Base-by-base conservation (phyloP, 352 stramenopile species). In the Detonula confervacea region DNA sequence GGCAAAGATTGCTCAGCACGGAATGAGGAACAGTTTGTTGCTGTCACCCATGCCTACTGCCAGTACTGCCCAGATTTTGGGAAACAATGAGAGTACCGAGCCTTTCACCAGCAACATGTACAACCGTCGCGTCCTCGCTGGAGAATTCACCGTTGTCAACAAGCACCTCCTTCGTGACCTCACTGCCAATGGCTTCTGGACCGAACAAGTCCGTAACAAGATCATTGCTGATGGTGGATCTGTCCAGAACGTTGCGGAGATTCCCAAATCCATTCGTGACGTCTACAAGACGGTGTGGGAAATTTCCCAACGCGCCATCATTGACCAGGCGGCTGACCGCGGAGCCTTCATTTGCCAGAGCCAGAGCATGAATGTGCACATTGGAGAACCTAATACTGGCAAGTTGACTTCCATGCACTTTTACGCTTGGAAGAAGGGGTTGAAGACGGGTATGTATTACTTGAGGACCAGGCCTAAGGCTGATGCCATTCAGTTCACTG, bases 361-460 rank as follows among this genome's bases (percentile, higher is more conserved):
- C 69, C 90, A 95, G 63, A 90, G 92, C 60, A 93, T 99, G 57
- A 99, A 99, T 87, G 93, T 99, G 46, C 97, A 99, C 92, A 98
- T 99, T 81, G 97, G 96, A 18, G 97, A 99, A 55, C 96, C 97
- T n/a, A 98, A 89, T 25, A 96, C 97, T 29, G 95, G 93, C 42
- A 99, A 99, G 88, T 90, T 99, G 49, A 99, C 97, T n/a, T 98
- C 95, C 35, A 99, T 99, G 97, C 97, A 99, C 92, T 99, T 99
- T 80, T 99, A 99, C 84, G 96, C 97, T 4, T 99, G 98, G 98
- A 98, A 98, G 91, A 98, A 98, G 88, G 97, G 97, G 5, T 92
- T 99, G 30, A 99, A 99, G 95, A 99, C 98, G 16, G 97, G 97
- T 55, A 99, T 99, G 96, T 99, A 99, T 91, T 99, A 99, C 92